Evolutionary conservation across 768 basidiomycete genomes (phyloP), one percentile per base, ranked within the genome.

Genomic region (Termitomyces sp.): DNA sequence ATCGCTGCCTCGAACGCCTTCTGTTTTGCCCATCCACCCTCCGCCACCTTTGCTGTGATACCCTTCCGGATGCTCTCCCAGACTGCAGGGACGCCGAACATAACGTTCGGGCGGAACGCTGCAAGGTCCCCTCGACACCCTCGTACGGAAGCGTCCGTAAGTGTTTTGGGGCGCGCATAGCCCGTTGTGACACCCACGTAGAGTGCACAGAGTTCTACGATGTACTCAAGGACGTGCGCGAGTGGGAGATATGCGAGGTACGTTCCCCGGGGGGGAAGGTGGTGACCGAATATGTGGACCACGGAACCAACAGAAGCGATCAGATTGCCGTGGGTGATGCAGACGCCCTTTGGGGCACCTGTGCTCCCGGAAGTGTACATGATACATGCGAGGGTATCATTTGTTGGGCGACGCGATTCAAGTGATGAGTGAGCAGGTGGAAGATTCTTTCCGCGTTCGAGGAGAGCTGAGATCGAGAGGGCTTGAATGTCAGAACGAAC

Each of bases 61-160:
- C 95, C 94, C 78, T 99, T 99, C 60, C 95, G 87, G 65, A 98
- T 98, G 59, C 86, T 89, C 76, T 99, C 96, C 94, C 94, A 99
- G 0, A 98, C 91, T 2, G 95, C 92, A 3, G 96, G 96, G 1
- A 98, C 96, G 55, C 94, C 96, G 55, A 93, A 85, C 84, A 98
- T 89, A 75, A 97, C 87, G 24, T 87, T 82, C 7, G 96, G 96
- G 49, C 80, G 76, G 79, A 97, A 90, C 13, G 87, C 81, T 55
- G 80, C 79, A 68, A 99, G 86, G 70, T 98, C 96, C 51, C 96
- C 96, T 60, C 88, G 83, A 71, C 82, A 84, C 38, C 91, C 88
- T 52, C 94, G 86, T 24, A 96, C 93, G n/a, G 89, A 93, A 3
- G 88, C 84, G 69, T 98, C 96, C 2, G 96, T 98, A 63, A 98